Evolutionary conservation across 257 asterid species (phyloP), one percentile per base, ranked within the genome.

Genomic region (Fraxinus quadrangulata): DNA sequence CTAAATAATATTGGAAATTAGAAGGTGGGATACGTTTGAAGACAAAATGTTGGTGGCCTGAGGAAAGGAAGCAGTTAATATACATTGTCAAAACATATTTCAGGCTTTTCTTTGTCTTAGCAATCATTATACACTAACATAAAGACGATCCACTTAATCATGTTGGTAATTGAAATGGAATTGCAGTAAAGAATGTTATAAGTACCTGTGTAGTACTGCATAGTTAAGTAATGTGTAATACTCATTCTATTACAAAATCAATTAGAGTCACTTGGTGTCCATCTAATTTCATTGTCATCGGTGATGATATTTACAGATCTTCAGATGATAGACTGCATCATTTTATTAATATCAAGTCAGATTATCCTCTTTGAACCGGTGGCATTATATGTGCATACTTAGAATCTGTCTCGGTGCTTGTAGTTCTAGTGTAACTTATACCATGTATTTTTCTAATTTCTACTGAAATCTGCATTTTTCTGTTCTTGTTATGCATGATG

Each of bases 241-340:
- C 37, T 13, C 73, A 59, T 70, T 69, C 28, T 30, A 56, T 69
- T 51, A 63, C 24, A 74, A 73, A 61, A 81, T 67, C 75, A 65
- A 69, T 67, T 26, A 34, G 39, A 36, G 75, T 54, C 71, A 47
- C 69, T 33, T 73, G 54, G 21, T 45, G 54, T 68, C 74, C 45
- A 40, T 47, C 72, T 69, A 36, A 68, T 63, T 36, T 65, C 71
- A 34, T 37, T 65, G 28, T 77, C 77, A 39, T 51, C 49, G 28
- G 75, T 77, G 63, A 21, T 61, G 51, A 42, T 80, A 49, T 49
- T 5, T 16, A 49, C 61, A 3, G 21, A 54, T 54, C 65, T 54
- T 54, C 65, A 4, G 63, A 51, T 51, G 51, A 5, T 51, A 39
- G 24, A 61, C 45, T 61, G 71, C 26, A 6, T 59, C 66, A 71